Conservation (phyloP, 2,329 filamentous ascomycete species). For the Stemphylium beticola region DNA sequence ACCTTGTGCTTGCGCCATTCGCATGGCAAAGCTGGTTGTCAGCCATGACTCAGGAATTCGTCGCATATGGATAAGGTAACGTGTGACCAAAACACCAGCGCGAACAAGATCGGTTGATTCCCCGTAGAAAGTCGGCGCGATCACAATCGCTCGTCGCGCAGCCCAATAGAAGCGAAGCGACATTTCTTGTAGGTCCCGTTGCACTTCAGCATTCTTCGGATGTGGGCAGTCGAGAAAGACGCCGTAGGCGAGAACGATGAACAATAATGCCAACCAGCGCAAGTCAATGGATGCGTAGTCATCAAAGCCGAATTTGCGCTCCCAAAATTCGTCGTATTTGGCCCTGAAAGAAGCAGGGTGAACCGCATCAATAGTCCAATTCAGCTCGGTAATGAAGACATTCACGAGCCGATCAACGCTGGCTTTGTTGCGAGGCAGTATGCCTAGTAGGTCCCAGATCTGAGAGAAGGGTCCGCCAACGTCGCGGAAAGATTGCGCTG, state of each 20-base stretch:
- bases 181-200: constrained; percentile 48
- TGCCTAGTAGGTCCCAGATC: constrained; percentile 52
- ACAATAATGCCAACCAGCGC: constrained; percentile 52
- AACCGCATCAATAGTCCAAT: constrained; percentile 48
- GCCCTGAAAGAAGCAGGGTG: constrained; percentile 43
- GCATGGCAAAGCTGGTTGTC: constrained; percentile 52
- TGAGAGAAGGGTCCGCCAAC: constrained; percentile 44
- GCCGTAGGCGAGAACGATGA: constrained; percentile 51
- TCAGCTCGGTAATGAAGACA: constrained; percentile 47
- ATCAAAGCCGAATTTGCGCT: constrained; percentile 49
- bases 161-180: constrained; percentile 54
- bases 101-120: constrained; percentile 52
- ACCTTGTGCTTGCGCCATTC: constrained; percentile 53
- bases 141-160: constrained; percentile 48
- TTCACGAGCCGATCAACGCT: constrained; percentile 47
- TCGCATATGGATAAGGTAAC: constrained; percentile 50
- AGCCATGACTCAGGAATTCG: constrained; percentile 52
- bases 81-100: constrained; percentile 50
- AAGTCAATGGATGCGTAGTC: constrained; percentile 51
- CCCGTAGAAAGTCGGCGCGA: constrained; percentile 52
- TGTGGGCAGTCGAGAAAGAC: constrained; percentile 47
- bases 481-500: constrained; percentile 34
- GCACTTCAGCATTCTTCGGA: constrained; percentile 41
- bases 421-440: constrained; percentile 48
- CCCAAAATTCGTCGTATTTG: constrained; percentile 51